Base-by-base conservation (phyloP, 208 protist species). In the Leishmania tropica region DNA sequence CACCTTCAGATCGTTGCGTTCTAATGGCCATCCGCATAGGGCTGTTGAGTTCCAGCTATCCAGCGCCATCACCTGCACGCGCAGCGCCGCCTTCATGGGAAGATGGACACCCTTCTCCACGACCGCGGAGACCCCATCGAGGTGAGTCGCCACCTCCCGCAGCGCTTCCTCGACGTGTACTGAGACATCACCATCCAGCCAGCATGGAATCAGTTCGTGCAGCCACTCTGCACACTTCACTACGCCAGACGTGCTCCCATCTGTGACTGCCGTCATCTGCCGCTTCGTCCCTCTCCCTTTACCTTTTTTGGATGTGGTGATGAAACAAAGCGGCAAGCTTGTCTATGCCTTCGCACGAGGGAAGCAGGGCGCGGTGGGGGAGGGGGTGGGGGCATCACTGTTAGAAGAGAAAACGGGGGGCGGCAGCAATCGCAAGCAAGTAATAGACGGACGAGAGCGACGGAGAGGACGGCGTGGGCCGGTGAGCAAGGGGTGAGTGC, bases 31-130 rank as follows among this genome's bases (percentile, higher is more conserved):
- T 4, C 40, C 19, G 15, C 85, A 71, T 19, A 89, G 67, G 8
- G 88, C 75, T 7, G 86, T 92, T 42, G 87, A 81, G 60, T 96
- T 96, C 93, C 94, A 97, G 42, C 78, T 78, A 1, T 83, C 62
- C 83, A 94, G 90, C 2, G 83, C 81, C 37, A 84, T 51, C 10
- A 87, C 24, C 31, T 90, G 89, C 24, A 95, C 68, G 28, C 84
- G 83, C 35, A 89, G 75, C 31, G 90, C 83, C 24, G 76, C 78
- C 54, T 87, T 87, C 51, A 94, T 75, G 10, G 93, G 89, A 24
- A 93, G 75, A 21, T 80, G 83, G 48, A 48, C 48, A 10, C 79
- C 35, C 56, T 84, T 58, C 37, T 35, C 6, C 21, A 62, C 47
- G 10, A 21, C 21, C 4, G 37, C 60, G 19, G 21, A 70, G 54